phyloP scores from a whole-genome alignment of 257 asterid genomes.

The Ehretia macrophylla region DNA sequence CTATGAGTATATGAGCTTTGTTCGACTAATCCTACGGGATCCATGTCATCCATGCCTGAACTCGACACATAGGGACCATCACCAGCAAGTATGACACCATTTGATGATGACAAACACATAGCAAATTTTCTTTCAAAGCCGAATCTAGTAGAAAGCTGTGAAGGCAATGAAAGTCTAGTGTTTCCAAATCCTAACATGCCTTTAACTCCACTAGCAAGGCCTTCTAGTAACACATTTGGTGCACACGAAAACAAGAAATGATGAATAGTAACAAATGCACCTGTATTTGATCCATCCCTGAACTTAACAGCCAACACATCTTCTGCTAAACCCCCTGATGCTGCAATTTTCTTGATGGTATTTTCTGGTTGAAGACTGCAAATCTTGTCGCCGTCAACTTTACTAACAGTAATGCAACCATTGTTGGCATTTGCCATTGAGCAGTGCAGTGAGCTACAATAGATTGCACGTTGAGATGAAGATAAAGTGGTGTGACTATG shows the following conservation, averaged over 20 bases:
- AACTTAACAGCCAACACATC: conserved; percentile 38
- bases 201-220: conserved; percentile 46
- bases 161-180: conserved; percentile 60
- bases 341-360: conserved; percentile 38
- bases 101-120: conserved; percentile 44
- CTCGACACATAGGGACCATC: conserved; percentile 40
- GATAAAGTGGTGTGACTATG: conserved; percentile 3
- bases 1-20: no score
- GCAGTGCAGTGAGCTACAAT: conserved; percentile 50
- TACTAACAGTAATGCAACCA: conserved; percentile 18
- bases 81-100: conserved; percentile 60
- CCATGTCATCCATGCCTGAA: no score
- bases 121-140: conserved; percentile 65
- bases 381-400: conserved; percentile 17
- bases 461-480: conserved; percentile 32
- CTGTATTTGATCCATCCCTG: conserved; percentile 38
- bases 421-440: conserved; percentile 51
- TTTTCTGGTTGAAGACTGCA: conserved; percentile 50
- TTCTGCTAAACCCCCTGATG: conserved; percentile 44
- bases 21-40: no score
- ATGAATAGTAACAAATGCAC: conserved; percentile 43
- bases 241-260: conserved; percentile 55
- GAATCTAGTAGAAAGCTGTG: conserved; percentile 48
- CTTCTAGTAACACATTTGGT: conserved; percentile 39
- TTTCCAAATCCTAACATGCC: conserved; percentile 71